phyloP scores from a whole-genome alignment of 306 rosid genomes.

The Casuarina equisetifolia region DNA sequence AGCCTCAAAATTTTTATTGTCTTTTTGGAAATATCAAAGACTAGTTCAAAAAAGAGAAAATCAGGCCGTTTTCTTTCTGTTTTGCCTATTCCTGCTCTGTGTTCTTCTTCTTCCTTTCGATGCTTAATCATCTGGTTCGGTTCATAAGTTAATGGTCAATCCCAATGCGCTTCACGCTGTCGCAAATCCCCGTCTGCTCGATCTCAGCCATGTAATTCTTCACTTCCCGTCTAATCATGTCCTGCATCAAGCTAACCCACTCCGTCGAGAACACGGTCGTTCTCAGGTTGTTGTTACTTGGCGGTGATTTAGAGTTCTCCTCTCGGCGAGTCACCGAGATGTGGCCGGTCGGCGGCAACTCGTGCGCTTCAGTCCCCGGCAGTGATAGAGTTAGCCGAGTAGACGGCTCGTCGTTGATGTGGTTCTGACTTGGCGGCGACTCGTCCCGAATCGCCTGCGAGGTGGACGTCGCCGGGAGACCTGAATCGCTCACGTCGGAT shows the following conservation, averaged over 20 bases:
- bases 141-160: not conserved
- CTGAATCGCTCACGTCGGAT: conserved; percentile 50
- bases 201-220: conserved; percentile 38
- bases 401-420: conserved; percentile 28
- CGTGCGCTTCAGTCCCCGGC: conserved; percentile 31
- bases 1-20: conserved; percentile 13
- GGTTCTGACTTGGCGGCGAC: conserved; percentile 15
- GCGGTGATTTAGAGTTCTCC: not conserved
- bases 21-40: not conserved
- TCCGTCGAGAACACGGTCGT: conserved; percentile 32
- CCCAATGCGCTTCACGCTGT: conserved; percentile 23
- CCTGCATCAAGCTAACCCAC: conserved; percentile 37
- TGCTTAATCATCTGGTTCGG: not conserved
- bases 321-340: not conserved
- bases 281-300: conserved; percentile 5
- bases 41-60: not conserved
- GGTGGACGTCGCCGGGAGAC: conserved; percentile 13
- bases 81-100: not conserved
- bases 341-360: not conserved
- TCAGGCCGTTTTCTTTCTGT: conserved; percentile 1
- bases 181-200: not conserved
- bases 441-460: conserved; percentile 10
- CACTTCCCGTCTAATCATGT: conserved; percentile 52
- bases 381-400: conserved; percentile 40
- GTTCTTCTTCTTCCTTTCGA: not conserved